phyloP scores from a whole-genome alignment of 2,329 filamentous ascomycete genomes.

The Fusarium sp. region DNA sequence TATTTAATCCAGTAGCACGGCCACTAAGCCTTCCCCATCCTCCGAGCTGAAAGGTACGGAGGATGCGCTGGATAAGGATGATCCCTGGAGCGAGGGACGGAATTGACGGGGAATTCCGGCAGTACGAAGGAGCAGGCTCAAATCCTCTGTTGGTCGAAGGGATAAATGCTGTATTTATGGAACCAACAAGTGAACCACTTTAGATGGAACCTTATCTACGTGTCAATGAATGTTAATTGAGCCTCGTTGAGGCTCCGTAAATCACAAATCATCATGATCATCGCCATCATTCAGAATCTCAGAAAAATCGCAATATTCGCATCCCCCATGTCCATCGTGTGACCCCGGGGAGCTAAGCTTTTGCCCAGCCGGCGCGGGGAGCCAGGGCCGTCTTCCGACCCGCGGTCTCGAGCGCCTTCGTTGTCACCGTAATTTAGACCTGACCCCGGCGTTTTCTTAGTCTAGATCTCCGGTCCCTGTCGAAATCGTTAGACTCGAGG shows the following conservation, averaged over 20 bases:
- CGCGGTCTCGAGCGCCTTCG: neutral
- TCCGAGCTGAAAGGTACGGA: neutral
- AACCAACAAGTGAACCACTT: neutral
- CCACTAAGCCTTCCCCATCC: neutral
- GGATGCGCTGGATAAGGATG: neutral
- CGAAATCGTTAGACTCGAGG: neutral
- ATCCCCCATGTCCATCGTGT: slow-evolving; percentile 12
- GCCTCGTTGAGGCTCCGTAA: neutral
- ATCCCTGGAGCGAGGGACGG: neutral
- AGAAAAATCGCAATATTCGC: neutral
- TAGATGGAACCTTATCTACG: neutral
- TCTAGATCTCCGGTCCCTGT: neutral
- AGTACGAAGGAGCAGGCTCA: neutral
- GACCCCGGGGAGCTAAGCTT: slow-evolving; percentile 21
- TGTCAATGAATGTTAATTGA: neutral
- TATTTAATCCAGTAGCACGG: neutral
- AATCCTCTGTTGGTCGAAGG: neutral
- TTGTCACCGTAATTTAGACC: neutral
- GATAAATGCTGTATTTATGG: neutral
- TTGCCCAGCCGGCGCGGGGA: slow-evolving; percentile 30
- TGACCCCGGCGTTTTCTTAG: neutral
- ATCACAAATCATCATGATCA: neutral
- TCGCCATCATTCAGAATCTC: neutral
- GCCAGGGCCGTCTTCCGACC: neutral
- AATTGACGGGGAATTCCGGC: neutral